These are phyloP conservation scores for Fistulinella prunicolor DNA, from an alignment of 768 basidiomycete genomes.

Conservation along the genomic window DNA sequence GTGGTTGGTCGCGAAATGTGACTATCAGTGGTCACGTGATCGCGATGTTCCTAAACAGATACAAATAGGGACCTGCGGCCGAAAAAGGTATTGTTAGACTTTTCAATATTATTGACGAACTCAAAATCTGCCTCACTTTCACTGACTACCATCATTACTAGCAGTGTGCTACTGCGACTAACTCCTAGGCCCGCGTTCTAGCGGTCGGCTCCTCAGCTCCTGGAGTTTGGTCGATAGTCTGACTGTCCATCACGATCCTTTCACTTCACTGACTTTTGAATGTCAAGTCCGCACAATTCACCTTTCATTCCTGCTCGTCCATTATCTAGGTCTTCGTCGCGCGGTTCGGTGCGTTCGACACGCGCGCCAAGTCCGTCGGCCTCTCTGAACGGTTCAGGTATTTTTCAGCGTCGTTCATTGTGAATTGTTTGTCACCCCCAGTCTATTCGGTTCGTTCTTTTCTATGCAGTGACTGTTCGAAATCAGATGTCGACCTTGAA, in stretches of 20 bases:
- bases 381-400: constrained; percentile 66
- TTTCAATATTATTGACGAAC: constrained; percentile 2
- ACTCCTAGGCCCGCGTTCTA: constrained; percentile 5
- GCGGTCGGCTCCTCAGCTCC: constrained; percentile 2
- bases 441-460: constrained; percentile 25
- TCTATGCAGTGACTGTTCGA: constrained; percentile 61
- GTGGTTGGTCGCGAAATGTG: neutral
- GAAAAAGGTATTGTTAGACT: neutral
- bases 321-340: constrained; percentile 47
- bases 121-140: neutral
- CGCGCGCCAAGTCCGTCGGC: constrained; percentile 54
- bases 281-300: constrained; percentile 34
- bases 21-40: constrained; percentile 21
- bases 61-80: constrained; percentile 20
- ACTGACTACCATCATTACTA: constrained; percentile 9
- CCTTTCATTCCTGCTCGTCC: constrained; percentile 36
- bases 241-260: constrained; percentile 26
- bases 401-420: constrained; percentile 27
- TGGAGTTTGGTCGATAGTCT: constrained; percentile 17
- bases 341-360: constrained; percentile 44
- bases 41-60: constrained; percentile 24
- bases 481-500: constrained; percentile 79
- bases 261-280: constrained; percentile 23
- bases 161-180: constrained; percentile 3
- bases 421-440: constrained; percentile 23